phyloP scores from a whole-genome alignment of 371 early-diverging fungal species.

The Aphelidium insulamus region DNA sequence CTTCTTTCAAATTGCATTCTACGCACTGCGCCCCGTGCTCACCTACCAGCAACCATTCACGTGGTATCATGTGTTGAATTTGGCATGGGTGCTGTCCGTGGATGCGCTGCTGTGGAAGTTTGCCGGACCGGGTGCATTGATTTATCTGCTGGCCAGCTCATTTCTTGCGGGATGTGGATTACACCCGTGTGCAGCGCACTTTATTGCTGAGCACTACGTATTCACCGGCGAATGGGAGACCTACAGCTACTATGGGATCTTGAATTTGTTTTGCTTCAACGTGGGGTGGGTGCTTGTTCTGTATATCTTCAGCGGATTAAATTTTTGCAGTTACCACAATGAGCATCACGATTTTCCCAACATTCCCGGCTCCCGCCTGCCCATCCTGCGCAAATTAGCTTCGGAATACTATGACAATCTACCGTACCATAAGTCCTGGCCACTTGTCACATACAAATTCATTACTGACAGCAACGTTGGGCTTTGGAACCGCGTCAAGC shows the following conservation, averaged over 20 bases:
- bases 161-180: slow-evolving; percentile 63
- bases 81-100: slow-evolving; percentile 30
- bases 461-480: slow-evolving; percentile 42
- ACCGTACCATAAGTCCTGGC: slow-evolving; percentile 73
- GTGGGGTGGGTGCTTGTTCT: too few relatives aligned
- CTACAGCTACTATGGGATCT: slow-evolving; percentile 84
- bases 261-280: slow-evolving; percentile 63
- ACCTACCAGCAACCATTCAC: too few relatives aligned
- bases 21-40: slow-evolving; percentile 53
- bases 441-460: slow-evolving; percentile 56
- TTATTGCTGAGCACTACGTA: slow-evolving; percentile 93
- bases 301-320: background rate
- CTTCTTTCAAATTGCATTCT: slow-evolving; percentile 58
- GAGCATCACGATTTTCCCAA: slow-evolving; percentile 92
- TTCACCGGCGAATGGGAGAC: slow-evolving; percentile 90
- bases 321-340: slow-evolving; percentile 55
- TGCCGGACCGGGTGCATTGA: slow-evolving; percentile 41
- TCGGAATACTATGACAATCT: slow-evolving; percentile 75
- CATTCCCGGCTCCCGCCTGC: slow-evolving; percentile 75
- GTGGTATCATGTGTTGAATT: slow-evolving; percentile 46
- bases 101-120: slow-evolving; percentile 28
- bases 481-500: slow-evolving; percentile 59
- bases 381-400: slow-evolving; percentile 50
- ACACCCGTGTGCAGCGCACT: slow-evolving; percentile 91
- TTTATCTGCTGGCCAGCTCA: too few relatives aligned